Evolutionary conservation across 2,329 filamentous ascomycete genomes (phyloP), one percentile per base, ranked within the genome.

Genomic region (Metarhizium anisopliae): DNA sequence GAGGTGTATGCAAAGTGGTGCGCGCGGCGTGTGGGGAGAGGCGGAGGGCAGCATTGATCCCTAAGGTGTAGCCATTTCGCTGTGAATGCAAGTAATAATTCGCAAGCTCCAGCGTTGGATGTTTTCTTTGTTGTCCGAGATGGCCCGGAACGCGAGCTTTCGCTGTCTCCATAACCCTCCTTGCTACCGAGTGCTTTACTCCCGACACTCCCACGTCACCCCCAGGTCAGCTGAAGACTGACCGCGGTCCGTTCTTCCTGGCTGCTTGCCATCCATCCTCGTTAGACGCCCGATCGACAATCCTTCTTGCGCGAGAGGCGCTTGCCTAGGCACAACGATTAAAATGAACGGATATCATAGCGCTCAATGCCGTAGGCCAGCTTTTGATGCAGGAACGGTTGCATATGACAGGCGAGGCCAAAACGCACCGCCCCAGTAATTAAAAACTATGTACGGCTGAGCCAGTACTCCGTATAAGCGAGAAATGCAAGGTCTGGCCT

Each of bases 351-450:
- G 42, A 52, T 36, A 35, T 50, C 35, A 50, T 29, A 38, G 47
- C 36, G 43, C 36, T 25, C 35, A 18, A 36, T 56, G 54, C 53
- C 49, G 51, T 38, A 47, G 29, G 18, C 32, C 20, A 29, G 36
- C 38, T 36, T 25, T 25, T 50, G 52, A 51, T 51, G 52, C 55
- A 51, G 29, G 50, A 55, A 55, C 43, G 11, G 43, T 45, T 53
- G 52, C 53, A 52, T 50, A 38, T 55, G 56, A 58, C 43, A 50
- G 30, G 38, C 53, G 56, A 55, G 53, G 38, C 42, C 53, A 55
- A 50, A 30, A 50, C 32, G 50, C 53, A 18, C 20, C 53, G 49
- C 47, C 20, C 53, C 53, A 53, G 43, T 36, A 30, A 18, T 50
- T 29, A 32, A 25, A 14, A 40, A 40, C 5, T 40, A 40, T 3